Evolutionary conservation across 2,329 filamentous ascomycete species (phyloP).

Genomic region (Trichophyton simii): DNA sequence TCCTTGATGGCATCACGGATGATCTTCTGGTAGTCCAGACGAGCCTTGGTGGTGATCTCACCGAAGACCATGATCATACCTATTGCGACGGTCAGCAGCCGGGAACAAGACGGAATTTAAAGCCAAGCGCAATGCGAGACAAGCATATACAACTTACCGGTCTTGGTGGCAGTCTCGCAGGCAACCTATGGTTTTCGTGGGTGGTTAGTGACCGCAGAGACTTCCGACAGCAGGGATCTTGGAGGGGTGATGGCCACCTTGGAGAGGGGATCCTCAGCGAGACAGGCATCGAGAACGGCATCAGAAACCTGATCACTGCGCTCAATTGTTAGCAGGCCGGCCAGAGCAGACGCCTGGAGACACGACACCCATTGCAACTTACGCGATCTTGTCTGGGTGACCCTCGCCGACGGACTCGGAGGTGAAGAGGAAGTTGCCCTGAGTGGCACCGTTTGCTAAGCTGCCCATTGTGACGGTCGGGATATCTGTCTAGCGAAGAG

Average conservation of each 20-base stretch:
- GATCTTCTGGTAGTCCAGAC: constrained; percentile 94
- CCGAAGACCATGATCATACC: constrained; percentile 95
- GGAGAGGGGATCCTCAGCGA: constrained; percentile 87
- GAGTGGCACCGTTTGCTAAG: constrained; percentile 11
- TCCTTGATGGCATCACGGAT: constrained; percentile 93
- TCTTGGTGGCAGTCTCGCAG: constrained; percentile 99
- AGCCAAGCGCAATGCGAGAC: background rate
- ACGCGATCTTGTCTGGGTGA: constrained; percentile 92
- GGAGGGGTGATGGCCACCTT: constrained; percentile 44
- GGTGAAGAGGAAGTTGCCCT: constrained; percentile 74
- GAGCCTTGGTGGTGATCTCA: constrained; percentile 95
- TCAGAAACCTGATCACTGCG: constrained; percentile 86
- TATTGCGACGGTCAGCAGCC: constrained; percentile 13
- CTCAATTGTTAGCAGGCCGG: constrained; percentile 5
- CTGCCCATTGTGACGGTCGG: constrained; percentile 42
- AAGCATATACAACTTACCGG: constrained; percentile 45
- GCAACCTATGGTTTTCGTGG: constrained; percentile 45
- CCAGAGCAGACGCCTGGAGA: constrained; percentile 15
- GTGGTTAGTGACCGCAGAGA: background rate
- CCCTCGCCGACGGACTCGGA: constrained; percentile 84
- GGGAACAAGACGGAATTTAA: background rate
- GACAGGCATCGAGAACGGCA: constrained; percentile 95
- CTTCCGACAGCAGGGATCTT: background rate
- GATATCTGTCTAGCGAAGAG: constrained; percentile 16
- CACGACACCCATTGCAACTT: constrained; percentile 18